phyloP scores from a whole-genome alignment of 2,329 filamentous ascomycete species.

The Tolypocladium paradoxum region DNA sequence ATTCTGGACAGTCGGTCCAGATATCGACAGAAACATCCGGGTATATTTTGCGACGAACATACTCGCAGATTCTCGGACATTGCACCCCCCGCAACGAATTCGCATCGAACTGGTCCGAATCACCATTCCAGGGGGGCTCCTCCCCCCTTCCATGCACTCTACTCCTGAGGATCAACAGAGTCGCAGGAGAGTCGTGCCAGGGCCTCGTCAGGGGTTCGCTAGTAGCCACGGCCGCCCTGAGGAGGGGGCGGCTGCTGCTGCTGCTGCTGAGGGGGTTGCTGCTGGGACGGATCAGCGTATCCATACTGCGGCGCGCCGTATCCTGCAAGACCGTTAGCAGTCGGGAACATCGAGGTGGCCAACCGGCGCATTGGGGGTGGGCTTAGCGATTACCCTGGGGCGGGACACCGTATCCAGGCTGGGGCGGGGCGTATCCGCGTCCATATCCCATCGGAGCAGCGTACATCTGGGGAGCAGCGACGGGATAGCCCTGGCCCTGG shows the following conservation, averaged over 20 bases:
- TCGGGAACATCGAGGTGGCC: neutral
- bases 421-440: conserved; percentile 24
- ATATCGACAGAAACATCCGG: conserved; percentile 10
- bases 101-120: neutral
- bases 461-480: conserved; percentile 25
- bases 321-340: conserved; percentile 15
- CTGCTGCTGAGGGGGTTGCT: conserved; percentile 7
- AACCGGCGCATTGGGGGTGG: neutral
- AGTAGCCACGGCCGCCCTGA: conserved; percentile 12
- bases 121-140: neutral
- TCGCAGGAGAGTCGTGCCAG: neutral
- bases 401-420: conserved; percentile 23
- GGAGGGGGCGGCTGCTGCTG: conserved; percentile 8
- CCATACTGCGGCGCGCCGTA: conserved; percentile 30
- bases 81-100: neutral
- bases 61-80: conserved; percentile 6
- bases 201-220: neutral
- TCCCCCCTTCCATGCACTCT: neutral
- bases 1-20: conserved; percentile 5
- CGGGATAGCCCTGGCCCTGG: conserved; percentile 25
- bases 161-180: neutral
- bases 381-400: conserved; percentile 27
- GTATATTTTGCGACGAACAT: conserved; percentile 7
- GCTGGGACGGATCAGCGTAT: conserved; percentile 22
- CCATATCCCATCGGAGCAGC: conserved; percentile 22